phyloP scores from a whole-genome alignment of 2,329 filamentous ascomycete species.

The Neoscytalidium dimidiatum region DNA sequence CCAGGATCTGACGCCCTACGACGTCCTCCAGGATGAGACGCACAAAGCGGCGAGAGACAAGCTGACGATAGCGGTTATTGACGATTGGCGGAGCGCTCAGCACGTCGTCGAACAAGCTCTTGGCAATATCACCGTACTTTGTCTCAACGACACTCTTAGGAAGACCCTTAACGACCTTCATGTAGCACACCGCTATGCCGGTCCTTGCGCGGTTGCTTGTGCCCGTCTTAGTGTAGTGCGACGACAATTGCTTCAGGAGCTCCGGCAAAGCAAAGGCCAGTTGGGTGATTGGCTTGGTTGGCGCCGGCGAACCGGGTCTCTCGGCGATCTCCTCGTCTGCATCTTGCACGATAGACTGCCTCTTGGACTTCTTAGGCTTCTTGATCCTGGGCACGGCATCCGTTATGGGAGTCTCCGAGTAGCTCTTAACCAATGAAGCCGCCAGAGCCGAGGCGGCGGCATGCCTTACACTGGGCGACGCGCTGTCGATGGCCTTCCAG shows the following conservation, averaged over 20 bases:
- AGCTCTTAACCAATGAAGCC: constrained; percentile 77
- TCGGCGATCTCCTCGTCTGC: constrained; percentile 72
- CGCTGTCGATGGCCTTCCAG: constrained; percentile 84
- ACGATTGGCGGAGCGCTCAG: constrained; percentile 73
- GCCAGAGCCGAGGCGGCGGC: constrained; percentile 85
- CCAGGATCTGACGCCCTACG: constrained; percentile 77
- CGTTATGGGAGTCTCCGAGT: constrained; percentile 62
- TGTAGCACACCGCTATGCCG: constrained; percentile 84
- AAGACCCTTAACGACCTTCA: constrained; percentile 74
- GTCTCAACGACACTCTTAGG: constrained; percentile 81
- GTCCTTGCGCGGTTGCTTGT: constrained; percentile 81
- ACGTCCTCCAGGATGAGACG: constrained; percentile 82
- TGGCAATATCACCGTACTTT: constrained; percentile 78
- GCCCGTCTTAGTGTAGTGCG: constrained; percentile 75
- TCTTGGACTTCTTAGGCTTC: constrained; percentile 73
- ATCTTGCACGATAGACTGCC: constrained; percentile 55
- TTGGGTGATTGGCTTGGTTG: constrained; percentile 69
- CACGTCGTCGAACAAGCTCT: constrained; percentile 78
- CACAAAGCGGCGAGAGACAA: constrained; percentile 82
- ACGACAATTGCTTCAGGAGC: constrained; percentile 75
- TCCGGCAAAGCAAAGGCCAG: constrained; percentile 75
- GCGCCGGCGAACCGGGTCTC: constrained; percentile 72
- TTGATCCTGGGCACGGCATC: constrained; percentile 60
- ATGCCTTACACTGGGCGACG: constrained; percentile 73
- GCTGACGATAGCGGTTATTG: constrained; percentile 83